Evolutionary conservation across 179 eudicot genomes (phyloP).

Genomic region (Heliamphora pulchella): DNA sequence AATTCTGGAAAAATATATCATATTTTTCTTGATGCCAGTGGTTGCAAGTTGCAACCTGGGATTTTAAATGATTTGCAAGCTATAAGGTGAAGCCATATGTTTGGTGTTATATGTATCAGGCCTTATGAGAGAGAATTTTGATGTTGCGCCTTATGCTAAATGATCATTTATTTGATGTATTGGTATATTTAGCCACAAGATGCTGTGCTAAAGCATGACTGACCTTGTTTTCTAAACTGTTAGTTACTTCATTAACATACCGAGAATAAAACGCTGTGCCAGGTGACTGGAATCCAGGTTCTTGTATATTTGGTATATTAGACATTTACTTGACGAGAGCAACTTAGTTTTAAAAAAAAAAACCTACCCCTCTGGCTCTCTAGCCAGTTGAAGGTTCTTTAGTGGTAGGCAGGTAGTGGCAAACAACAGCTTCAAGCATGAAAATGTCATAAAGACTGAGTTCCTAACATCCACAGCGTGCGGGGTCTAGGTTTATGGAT

Average conservation of each 20-base stretch:
- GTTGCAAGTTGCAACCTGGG: too few relatives aligned
- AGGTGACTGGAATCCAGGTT: neutral
- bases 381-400: too few relatives aligned
- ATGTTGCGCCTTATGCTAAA: neutral
- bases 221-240: neutral
- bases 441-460: too few relatives aligned
- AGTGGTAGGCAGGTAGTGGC: too few relatives aligned
- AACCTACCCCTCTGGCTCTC: too few relatives aligned
- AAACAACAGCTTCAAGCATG: too few relatives aligned
- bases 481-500: too few relatives aligned
- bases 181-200: neutral
- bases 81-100: neutral
- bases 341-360: too few relatives aligned
- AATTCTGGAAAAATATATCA: too few relatives aligned
- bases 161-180: neutral
- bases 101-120: neutral
- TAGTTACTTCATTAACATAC: conserved; percentile 1
- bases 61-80: neutral
- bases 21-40: too few relatives aligned
- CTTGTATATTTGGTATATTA: neutral
- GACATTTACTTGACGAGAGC: neutral
- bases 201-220: neutral
- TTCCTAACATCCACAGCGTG: too few relatives aligned
- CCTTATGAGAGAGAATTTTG: neutral
- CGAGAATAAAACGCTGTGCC: too few relatives aligned